Base-by-base conservation (phyloP, 202 grass and related monocot species). In the Schoenoplectus triqueter region DNA sequence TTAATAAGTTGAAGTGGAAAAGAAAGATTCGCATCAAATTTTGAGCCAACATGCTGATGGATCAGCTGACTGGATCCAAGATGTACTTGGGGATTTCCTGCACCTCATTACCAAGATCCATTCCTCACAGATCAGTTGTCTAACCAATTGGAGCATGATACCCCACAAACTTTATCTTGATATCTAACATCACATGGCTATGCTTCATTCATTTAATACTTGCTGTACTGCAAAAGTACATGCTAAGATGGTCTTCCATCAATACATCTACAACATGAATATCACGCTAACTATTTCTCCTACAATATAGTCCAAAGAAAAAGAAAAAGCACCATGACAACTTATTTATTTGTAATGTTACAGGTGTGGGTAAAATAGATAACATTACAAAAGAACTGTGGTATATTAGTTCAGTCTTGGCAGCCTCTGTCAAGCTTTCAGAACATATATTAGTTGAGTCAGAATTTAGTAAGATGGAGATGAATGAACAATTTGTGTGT, bases 131-230 rank as follows among this genome's bases (percentile, higher is more conserved):
- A 83, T 83, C 66, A 41, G 11, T 69, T 83, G 81, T 83, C 64
- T 69, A 83, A 7, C 49, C 65, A 59, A 55, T 41, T 17, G 19
- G 31, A 69, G 64, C 81, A 83, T 71, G 21, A 42, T 56, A 56
- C 48, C 65, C 80, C 81, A 83, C 81, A n/a, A 57, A 83, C 5
- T 59, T 83, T 70, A 70, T 71, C 48, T 83, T 18, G 22, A 70
- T 83, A 83, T 71, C 81, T 83, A 70, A 52, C 47, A 69, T 71
- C 81, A 71, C 49, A 71, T 71, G 47, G 14, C 15, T 64, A 47
- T 20, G 20, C n/a, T 56, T 71, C 47, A 51, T 71, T 62, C 31
- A 79, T 79, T 79, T 79, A 79, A 79, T 61, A 45, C 31, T 61
- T 45, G 75, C 75, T 79, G 61, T 6, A 44, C 75, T 77, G 6